These are phyloP conservation scores for Goffeauzyma gilvescens DNA, from an alignment of 768 basidiomycete species.

Conservation along the genomic window DNA sequence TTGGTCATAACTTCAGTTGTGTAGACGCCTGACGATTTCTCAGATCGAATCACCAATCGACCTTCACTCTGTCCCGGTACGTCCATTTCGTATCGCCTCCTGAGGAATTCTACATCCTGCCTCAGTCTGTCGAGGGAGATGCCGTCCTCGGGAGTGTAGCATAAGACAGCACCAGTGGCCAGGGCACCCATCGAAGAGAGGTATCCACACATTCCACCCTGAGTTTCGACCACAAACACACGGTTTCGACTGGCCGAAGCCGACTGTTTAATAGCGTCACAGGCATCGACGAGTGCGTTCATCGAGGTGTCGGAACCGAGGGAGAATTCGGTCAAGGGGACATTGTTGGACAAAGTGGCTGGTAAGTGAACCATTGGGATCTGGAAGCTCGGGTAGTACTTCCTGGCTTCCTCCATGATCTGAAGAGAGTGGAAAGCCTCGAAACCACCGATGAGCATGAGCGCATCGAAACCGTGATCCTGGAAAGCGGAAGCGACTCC, in stretches of 20 bases:
- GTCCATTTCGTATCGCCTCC: conserved; percentile 65
- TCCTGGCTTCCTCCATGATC: conserved; percentile 59
- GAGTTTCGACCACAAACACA: conserved; percentile 95
- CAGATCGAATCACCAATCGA: conserved; percentile 76
- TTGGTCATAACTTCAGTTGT: conserved; percentile 77
- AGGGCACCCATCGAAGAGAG: conserved; percentile 87
- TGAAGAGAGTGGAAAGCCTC: conserved; percentile 72
- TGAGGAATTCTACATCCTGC: conserved; percentile 71
- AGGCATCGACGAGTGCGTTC: conserved; percentile 91
- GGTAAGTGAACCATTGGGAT: conserved; percentile 92
- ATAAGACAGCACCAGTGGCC: conserved; percentile 80
- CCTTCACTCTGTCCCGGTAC: conserved; percentile 79
- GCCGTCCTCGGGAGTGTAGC: conserved; percentile 84
- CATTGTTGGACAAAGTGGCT: conserved; percentile 94
- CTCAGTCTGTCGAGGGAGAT: conserved; percentile 65
- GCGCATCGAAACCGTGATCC: conserved; percentile 52
- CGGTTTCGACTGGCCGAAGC: conserved; percentile 87
- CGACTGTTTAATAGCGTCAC: conserved; percentile 96
- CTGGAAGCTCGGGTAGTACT: conserved; percentile 73
- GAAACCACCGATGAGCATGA: conserved; percentile 87
- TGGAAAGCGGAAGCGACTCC: conserved; percentile 82
- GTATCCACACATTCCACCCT: conserved; percentile 91
- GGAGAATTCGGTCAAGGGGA: conserved; percentile 89
- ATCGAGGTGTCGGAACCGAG: conserved; percentile 91
- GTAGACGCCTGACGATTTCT: conserved; percentile 70